Percentiles rank a stretch among this genome's conserved stretches.
These are phyloP conservation scores for Saitozyma podzolica DNA, from an alignment of 768 basidiomycete species.

Conservation along the genomic window DNA sequence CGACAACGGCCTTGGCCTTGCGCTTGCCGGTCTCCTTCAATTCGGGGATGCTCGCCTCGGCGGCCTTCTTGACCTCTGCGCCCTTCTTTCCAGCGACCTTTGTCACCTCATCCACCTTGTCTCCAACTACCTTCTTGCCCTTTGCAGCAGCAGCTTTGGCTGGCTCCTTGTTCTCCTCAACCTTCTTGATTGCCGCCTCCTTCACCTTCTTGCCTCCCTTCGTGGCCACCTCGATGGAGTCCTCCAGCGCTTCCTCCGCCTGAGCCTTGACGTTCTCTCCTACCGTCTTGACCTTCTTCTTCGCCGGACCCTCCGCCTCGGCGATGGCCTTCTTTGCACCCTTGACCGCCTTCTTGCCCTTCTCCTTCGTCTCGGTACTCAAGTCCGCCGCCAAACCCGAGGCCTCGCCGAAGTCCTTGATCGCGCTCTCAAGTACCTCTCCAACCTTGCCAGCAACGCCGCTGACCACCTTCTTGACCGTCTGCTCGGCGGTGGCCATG, in stretches of 20 bases:
- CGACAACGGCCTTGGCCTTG: constrained; percentile 18
- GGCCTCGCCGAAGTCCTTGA: constrained; percentile 33
- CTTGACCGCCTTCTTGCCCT: constrained; percentile 25
- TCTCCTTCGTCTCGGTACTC: constrained; percentile 20
- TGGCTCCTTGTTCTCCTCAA: constrained; percentile 9
- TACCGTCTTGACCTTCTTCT: constrained; percentile 30
- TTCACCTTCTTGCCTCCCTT: constrained; percentile 20
- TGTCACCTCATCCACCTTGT: constrained; percentile 5
- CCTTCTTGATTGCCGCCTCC: constrained; percentile 10
- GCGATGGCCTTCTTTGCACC: constrained; percentile 12
- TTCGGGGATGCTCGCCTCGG: constrained; percentile 5
- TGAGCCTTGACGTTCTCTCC: constrained; percentile 10
- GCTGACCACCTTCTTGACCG: constrained; percentile 25
- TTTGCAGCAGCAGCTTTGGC: constrained; percentile 25
- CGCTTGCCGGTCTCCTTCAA: constrained; percentile 9
- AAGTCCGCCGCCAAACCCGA: constrained; percentile 27
- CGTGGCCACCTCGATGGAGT: constrained; percentile 9
- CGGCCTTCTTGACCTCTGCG: constrained; percentile 25
- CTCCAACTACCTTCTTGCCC: constrained; percentile 18
- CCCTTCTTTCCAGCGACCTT: constrained; percentile 5
- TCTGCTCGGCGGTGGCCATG: constrained; percentile 30
- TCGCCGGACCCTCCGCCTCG: constrained; percentile 9
- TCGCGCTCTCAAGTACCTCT: constrained; percentile 23
- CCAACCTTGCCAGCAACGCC: constrained; percentile 29
- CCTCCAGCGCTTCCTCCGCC: constrained; percentile 19